Evolutionary conservation across 345 rosid species (phyloP).

Genomic region (Linum tenue): DNA sequence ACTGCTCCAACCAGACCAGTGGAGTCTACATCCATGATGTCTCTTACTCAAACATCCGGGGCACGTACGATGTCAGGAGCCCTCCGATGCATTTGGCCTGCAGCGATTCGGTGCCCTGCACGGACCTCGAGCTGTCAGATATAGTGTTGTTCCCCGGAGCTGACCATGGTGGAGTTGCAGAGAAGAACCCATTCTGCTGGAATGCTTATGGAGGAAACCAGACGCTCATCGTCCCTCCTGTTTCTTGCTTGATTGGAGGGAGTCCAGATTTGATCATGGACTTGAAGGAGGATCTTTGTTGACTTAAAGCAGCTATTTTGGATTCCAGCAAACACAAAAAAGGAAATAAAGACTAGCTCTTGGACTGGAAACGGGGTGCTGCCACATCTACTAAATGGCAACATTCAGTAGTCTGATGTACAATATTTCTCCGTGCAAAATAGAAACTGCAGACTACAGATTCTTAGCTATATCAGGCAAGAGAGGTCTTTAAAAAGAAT

Average conservation of each 20-base stretch:
- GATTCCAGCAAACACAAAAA: neutral
- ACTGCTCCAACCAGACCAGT: conserved; percentile 68
- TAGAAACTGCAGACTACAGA: no score
- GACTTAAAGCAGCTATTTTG: conserved; percentile 4
- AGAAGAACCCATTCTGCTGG: conserved; percentile 74
- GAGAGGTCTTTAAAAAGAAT: no score
- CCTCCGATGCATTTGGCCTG: conserved; percentile 88
- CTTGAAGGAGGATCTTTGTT: conserved; percentile 18
- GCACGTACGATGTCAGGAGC: conserved; percentile 74
- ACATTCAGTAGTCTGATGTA: no score
- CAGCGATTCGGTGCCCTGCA: conserved; percentile 81
- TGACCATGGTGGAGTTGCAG: conserved; percentile 43
- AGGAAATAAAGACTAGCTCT: neutral
- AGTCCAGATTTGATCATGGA: conserved; percentile 19
- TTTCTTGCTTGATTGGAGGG: conserved; percentile 30
- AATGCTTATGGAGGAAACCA: conserved; percentile 64
- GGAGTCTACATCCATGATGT: conserved; percentile 69
- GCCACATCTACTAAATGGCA: no score
- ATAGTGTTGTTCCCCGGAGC: conserved; percentile 57
- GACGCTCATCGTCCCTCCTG: conserved; percentile 32
- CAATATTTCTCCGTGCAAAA: no score
- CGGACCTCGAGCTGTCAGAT: conserved; percentile 63
- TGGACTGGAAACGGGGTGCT: no score
- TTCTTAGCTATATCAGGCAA: no score
- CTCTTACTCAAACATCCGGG: conserved; percentile 58